Percentiles rank a stretch among this genome's conserved stretches.
Conservation (phyloP, 2,329 filamentous ascomycete species). For the Penicillium frequentans region DNA sequence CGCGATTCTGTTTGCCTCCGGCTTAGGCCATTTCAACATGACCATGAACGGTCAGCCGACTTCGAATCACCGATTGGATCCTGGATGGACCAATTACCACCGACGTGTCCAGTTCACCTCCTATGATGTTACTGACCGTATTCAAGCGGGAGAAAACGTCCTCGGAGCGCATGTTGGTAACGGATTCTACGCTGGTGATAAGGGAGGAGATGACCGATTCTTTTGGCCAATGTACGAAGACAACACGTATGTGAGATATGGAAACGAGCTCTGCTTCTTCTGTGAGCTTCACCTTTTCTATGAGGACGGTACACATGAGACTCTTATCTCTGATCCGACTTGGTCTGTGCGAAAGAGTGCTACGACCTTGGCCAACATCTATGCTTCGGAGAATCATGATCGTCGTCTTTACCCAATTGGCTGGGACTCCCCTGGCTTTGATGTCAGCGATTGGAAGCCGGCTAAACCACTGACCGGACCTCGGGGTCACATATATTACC, state of each 20-base stretch:
- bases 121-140: slow-evolving; percentile 42
- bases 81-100: slow-evolving; percentile 28
- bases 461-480: slow-evolving; percentile 25
- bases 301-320: slow-evolving; percentile 13
- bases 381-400: slow-evolving; percentile 24
- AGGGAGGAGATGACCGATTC: slow-evolving; percentile 24
- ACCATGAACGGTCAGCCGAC: slow-evolving; percentile 19
- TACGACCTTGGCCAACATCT: slow-evolving; percentile 25
- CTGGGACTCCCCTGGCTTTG: slow-evolving; percentile 18
- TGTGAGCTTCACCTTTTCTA: slow-evolving; percentile 25
- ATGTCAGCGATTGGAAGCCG: slow-evolving; percentile 12
- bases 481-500: slow-evolving; percentile 21
- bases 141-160: slow-evolving; percentile 35
- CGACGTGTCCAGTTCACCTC: slow-evolving; percentile 40
- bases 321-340: slow-evolving; percentile 21
- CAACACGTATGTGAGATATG: slow-evolving; percentile 27
- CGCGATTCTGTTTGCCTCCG: slow-evolving; percentile 23
- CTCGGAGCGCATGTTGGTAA: slow-evolving; percentile 44
- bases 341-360: slow-evolving; percentile 24
- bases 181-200: slow-evolving; percentile 46
- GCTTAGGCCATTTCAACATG: slow-evolving; percentile 26
- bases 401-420: slow-evolving; percentile 18
- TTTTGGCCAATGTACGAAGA: slow-evolving; percentile 30
- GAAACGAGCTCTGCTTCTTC: slow-evolving; percentile 28
- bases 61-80: slow-evolving; percentile 24